Conservation (phyloP, 805 yeast species). For the Yarrowia phangngaensis region DNA sequence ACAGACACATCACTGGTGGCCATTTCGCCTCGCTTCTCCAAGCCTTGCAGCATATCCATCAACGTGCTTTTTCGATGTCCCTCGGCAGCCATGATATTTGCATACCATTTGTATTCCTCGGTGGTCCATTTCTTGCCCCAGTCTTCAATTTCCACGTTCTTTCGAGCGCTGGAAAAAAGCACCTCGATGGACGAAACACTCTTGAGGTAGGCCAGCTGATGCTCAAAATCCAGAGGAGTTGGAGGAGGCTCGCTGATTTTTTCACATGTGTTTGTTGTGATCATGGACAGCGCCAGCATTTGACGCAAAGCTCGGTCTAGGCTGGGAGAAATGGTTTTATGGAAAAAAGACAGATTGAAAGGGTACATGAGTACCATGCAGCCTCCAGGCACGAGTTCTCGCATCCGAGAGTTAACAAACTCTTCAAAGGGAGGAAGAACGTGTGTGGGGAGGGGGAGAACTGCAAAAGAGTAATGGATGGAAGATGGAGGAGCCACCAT, state of each 20-base stretch:
- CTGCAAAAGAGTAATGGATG: slow-evolving; percentile 30
- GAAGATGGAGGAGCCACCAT: slow-evolving; percentile 30
- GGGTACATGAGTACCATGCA: slow-evolving; percentile 32
- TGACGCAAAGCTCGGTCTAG: slow-evolving; percentile 33
- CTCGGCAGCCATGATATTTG: slow-evolving; percentile 5
- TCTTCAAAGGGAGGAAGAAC: slow-evolving; percentile 30
- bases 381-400: slow-evolving; percentile 33
- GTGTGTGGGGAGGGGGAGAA: slow-evolving; percentile 33
- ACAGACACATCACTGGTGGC: slow-evolving; percentile 10
- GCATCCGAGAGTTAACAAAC: slow-evolving; percentile 28
- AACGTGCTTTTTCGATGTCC: slow-evolving; percentile 15
- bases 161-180: slow-evolving; percentile 10
- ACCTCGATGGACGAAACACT: slow-evolving; percentile 8
- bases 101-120: slow-evolving; percentile 24
- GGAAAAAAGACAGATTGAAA: slow-evolving; percentile 30
- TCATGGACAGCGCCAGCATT: slow-evolving; percentile 33
- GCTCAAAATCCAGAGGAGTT: slow-evolving; percentile 6
- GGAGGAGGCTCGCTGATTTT: slow-evolving; percentile 31
- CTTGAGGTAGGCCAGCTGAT: slow-evolving; percentile 10
- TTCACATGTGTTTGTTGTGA: slow-evolving; percentile 33
- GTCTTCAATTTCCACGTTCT: slow-evolving; percentile 22
- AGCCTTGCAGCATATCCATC: slow-evolving; percentile 20
- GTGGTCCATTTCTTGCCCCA: slow-evolving; percentile 21
- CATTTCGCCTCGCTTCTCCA: slow-evolving; percentile 17
- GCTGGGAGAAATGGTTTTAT: slow-evolving; percentile 30